Percentiles rank a stretch among this genome's conserved stretches.
Conservation (phyloP, 208 protist genomes). For the Polymyxa betae region DNA sequence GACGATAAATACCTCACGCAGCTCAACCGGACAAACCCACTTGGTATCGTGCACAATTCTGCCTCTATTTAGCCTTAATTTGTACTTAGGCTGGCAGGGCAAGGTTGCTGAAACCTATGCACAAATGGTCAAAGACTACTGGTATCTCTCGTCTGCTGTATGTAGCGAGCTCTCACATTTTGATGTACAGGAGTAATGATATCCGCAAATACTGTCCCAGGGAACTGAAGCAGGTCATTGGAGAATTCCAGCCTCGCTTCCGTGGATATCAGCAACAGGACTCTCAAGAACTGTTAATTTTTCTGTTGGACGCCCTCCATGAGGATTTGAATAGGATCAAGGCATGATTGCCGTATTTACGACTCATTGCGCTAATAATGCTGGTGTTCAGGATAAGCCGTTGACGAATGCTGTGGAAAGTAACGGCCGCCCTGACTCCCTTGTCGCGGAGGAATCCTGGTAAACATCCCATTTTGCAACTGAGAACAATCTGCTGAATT, state of each 20-base stretch:
- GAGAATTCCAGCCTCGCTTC: constrained; percentile 58
- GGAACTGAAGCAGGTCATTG: constrained; percentile 66
- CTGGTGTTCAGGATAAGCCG: constrained; percentile 64
- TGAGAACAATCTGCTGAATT: no score
- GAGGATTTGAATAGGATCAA: constrained; percentile 82
- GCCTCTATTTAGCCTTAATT: no score
- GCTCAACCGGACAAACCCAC: constrained; percentile 55
- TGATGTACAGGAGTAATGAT: constrained; percentile 8
- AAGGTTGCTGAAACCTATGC: constrained; percentile 53
- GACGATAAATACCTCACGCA: background rate
- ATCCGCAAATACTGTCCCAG: constrained; percentile 4
- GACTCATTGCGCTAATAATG: background rate
- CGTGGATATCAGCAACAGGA: constrained; percentile 62
- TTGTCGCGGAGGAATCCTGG: constrained; percentile 64
- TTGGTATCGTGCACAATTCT: no score
- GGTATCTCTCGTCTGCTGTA: background rate
- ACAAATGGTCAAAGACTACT: constrained; percentile 16
- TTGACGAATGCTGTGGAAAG: background rate
- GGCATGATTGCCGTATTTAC: background rate
- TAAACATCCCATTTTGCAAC: background rate
- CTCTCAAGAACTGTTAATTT: constrained; percentile 71
- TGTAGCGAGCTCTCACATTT: background rate
- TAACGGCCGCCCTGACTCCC: constrained; percentile 56
- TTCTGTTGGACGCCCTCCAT: constrained; percentile 82
- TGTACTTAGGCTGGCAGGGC: constrained; percentile 46